These are phyloP conservation scores for Trichoderma gracile DNA, from an alignment of 2,329 filamentous ascomycete species.

Conservation along the genomic window DNA sequence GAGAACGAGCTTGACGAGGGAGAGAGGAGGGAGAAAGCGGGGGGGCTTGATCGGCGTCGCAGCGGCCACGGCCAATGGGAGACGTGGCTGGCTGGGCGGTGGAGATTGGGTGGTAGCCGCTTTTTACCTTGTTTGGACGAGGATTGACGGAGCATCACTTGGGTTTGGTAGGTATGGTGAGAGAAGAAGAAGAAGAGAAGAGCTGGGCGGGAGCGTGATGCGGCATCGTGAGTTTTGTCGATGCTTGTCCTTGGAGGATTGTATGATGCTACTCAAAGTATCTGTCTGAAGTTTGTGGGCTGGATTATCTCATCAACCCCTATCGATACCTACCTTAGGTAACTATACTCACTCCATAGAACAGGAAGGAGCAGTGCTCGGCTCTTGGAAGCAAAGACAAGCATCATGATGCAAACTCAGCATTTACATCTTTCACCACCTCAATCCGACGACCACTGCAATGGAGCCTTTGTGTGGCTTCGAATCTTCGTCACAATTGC, in stretches of 20 bases:
- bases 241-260: background rate
- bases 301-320: background rate
- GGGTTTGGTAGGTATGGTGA: background rate
- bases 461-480: too few relatives aligned
- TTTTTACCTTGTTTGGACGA: background rate
- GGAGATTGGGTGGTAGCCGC: background rate
- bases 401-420: background rate
- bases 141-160: background rate
- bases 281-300: background rate
- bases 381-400: background rate
- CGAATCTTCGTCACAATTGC: too few relatives aligned
- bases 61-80: background rate
- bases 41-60: conserved; percentile 1
- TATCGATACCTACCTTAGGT: background rate
- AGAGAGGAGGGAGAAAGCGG: conserved; percentile 4
- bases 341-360: too few relatives aligned
- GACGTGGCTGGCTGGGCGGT: background rate
- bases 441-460: too few relatives aligned
- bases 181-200: too few relatives aligned
- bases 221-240: background rate
- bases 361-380: background rate
- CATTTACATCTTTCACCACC: background rate
- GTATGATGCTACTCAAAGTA: background rate
- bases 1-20: background rate
- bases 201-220: background rate